Base-by-base conservation (phyloP, 768 basidiomycete species). In the Podaxis sp. region DNA sequence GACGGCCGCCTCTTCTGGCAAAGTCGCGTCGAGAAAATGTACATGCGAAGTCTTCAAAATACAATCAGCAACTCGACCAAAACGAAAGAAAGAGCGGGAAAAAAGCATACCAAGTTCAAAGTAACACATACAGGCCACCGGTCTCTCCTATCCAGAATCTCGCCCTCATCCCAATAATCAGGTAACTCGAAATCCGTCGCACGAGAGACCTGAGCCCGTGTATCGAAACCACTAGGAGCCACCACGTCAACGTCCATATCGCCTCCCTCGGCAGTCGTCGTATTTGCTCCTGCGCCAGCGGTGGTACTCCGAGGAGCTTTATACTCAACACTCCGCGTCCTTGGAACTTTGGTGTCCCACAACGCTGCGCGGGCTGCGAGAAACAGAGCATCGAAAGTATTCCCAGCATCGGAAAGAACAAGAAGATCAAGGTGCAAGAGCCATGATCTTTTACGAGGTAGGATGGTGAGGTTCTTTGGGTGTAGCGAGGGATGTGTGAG, bases 131-230 rank as follows among this genome's bases (percentile, higher is more conserved):
- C 79, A 0, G 93, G 94, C 87, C 93, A 90, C 12, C 70, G 66
- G 1, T 89, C 84, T 64, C 86, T 77, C 1, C 87, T 87, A 41
- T 77, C 80, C 30, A 94, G 69, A 17, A 78, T 73, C 61, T 87
- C 88, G 0, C 94, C 94, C 65, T 92, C 91, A 68, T 93, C 93
- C 91, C 91, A 93, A 65, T 88, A 91, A 71, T 96, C 93, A 11
- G 87, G 82, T 22, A 95, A 80, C 75, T 96, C 94, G 67, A 95
- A 95, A 72, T 96, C 94, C 8, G 85, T 84, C 11, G 87, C 89
- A 8, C 73, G 73, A 24, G 71, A 72, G 40, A 77, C 73, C 37
- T 80, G 54, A 13, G 46, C n/a, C 36, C 85, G 78, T 15, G 86
- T 89, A 66, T 86, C 85, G 44, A 91, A 83, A 2, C 85, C 81